phyloP scores from a whole-genome alignment of 306 rosid genomes.

The Inga laurina region DNA sequence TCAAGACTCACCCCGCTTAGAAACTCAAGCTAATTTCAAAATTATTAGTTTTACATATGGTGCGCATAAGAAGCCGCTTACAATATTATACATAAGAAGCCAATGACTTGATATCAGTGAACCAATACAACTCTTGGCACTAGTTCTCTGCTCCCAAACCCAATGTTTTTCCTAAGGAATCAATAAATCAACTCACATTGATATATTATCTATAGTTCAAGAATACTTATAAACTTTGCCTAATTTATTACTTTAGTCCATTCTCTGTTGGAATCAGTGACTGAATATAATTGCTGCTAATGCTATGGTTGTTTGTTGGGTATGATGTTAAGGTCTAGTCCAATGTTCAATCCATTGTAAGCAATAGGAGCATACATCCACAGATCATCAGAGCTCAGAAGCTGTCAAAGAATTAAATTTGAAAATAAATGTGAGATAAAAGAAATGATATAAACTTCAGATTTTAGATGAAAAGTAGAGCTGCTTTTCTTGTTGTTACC shows the following conservation, averaged over 20 bases:
- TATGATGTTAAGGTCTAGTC: conserved; percentile 60
- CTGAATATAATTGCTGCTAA: background rate
- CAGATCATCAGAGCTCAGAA: conserved; percentile 80
- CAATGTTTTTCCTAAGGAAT: conserved; percentile 1
- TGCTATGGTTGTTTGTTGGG: conserved; percentile 43
- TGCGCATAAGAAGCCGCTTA: background rate
- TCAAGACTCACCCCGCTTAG: background rate
- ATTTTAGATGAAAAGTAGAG: background rate
- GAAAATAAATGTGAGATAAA: conserved; percentile 18
- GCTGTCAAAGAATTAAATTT: conserved; percentile 45
- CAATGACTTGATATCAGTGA: background rate
- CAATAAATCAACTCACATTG: conserved; percentile 18
- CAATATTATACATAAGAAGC: conserved; percentile 1
- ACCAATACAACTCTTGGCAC: conserved; percentile 1
- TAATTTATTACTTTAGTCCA: conserved; percentile 20
- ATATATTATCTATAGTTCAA: background rate
- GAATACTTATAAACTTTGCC: conserved; percentile 24
- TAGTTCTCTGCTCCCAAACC: background rate
- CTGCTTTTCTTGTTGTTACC: conserved; percentile 47
- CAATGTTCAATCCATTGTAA: conserved; percentile 86
- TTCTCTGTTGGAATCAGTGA: background rate
- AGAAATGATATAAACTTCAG: background rate
- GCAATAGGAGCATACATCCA: conserved; percentile 99
- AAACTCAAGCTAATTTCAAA: conserved; percentile 1
- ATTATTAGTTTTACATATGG: background rate